phyloP scores from a whole-genome alignment of 306 rosid genomes.

The Luffa acutangula region DNA sequence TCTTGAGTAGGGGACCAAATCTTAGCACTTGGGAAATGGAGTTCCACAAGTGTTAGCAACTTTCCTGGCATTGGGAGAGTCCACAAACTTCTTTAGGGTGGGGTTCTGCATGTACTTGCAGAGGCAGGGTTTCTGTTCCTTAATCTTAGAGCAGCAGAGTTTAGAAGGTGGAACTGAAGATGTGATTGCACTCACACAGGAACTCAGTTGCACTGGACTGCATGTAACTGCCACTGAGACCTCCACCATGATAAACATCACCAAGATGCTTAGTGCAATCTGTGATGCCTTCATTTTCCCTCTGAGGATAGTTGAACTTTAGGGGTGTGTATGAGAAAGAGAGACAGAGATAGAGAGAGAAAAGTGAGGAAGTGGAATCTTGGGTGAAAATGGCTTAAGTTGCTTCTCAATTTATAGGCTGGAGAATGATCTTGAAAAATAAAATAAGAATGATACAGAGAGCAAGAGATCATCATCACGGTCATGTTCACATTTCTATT shows the following conservation, averaged over 20 bases:
- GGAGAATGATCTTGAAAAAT: not conserved
- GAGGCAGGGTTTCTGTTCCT: conserved; percentile 92
- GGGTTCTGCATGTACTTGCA: conserved; percentile 89
- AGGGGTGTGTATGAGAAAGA: not conserved
- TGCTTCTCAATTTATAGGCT: conserved; percentile 51
- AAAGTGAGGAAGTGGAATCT: not conserved
- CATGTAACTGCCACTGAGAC: conserved; percentile 68
- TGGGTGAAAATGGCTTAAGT: conserved; percentile 26
- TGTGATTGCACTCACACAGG: conserved; percentile 86
- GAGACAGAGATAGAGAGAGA: not conserved
- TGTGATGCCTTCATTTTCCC: conserved; percentile 45
- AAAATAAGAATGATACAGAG: not conserved
- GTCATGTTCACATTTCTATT: not conserved
- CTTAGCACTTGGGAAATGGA: conserved; percentile 81
- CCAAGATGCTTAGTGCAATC: conserved; percentile 32
- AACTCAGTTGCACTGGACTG: conserved; percentile 66
- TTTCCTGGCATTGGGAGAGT: conserved; percentile 86
- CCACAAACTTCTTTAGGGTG: conserved; percentile 73
- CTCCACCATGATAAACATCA: conserved; percentile 38
- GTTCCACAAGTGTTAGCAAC: conserved; percentile 91
- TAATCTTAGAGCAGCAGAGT: conserved; percentile 84
- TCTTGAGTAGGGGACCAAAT: not conserved
- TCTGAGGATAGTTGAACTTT: not conserved
- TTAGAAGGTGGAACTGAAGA: conserved; percentile 61
- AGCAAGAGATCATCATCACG: not conserved